phyloP scores from a whole-genome alignment of 257 asterid genomes.

The Perilla frutescens region DNA sequence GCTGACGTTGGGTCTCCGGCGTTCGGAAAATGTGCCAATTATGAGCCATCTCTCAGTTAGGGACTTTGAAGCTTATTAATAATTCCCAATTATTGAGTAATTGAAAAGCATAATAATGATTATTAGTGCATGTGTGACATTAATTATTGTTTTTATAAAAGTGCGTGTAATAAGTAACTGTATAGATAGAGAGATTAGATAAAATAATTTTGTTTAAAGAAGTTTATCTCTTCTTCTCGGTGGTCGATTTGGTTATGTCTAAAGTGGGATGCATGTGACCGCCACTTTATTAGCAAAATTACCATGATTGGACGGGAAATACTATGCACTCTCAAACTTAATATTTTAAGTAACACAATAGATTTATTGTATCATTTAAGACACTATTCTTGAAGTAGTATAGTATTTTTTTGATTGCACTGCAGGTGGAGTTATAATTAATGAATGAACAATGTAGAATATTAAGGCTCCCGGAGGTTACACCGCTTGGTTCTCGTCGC shows the following conservation, averaged over 20 bases:
- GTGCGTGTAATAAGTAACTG: slow-evolving; percentile 6
- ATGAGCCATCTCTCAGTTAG: slow-evolving; percentile 57
- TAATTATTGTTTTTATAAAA: slow-evolving; percentile 13
- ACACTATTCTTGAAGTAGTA: no score
- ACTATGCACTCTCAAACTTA: no score
- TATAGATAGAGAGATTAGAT: background rate
- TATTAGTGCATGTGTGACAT: slow-evolving; percentile 29
- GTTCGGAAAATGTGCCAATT: slow-evolving; percentile 60
- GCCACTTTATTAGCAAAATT: no score
- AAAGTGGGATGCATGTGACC: no score
- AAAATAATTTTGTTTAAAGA: background rate
- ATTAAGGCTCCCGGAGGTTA: no score
- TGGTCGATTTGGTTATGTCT: background rate
- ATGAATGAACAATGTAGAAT: no score
- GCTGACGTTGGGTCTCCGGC: slow-evolving; percentile 73
- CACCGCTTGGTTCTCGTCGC: no score
- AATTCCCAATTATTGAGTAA: background rate
- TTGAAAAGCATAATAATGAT: background rate
- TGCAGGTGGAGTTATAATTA: no score
- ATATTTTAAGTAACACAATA: no score
- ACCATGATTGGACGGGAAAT: no score
- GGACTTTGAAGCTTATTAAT: slow-evolving; percentile 56
- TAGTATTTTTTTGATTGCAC: no score
- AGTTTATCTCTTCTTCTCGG: background rate
- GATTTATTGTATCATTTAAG: no score